Percentiles rank a stretch among this genome's conserved stretches.
Evolutionary conservation across 78 protist genomes (phyloP).

Genomic region (Pigoraptor vietnamica): DNA sequence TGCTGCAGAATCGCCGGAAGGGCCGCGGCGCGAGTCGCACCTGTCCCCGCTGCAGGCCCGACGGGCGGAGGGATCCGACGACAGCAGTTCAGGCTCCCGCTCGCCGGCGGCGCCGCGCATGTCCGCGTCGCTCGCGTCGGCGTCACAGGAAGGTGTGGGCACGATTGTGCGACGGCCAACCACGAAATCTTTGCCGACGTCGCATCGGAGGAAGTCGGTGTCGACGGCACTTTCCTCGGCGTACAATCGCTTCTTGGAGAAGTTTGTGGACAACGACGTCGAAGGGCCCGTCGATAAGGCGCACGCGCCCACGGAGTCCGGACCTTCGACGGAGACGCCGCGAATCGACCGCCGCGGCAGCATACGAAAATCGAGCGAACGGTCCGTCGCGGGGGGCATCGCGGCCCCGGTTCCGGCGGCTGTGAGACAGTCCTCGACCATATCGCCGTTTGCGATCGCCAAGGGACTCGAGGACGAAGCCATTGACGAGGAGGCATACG

Average conservation of each 20-base stretch:
- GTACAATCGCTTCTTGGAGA: neutral
- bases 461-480: neutral
- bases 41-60: no score
- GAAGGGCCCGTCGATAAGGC: neutral
- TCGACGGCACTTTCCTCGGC: neutral
- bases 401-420: neutral
- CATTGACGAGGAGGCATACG: neutral
- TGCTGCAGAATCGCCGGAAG: no score
- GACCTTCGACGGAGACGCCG: neutral
- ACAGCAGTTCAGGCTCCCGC: no score
- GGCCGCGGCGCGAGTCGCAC: no score
- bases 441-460: neutral
- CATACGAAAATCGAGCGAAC: neutral
- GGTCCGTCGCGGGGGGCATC: neutral
- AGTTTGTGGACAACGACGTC: neutral
- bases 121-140: no score
- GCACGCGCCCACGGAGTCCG: neutral
- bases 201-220: no score
- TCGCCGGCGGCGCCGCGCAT: no score
- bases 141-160: no score
- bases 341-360: neutral
- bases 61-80: no score
- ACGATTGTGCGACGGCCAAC: no score
- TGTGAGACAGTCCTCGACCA: neutral
- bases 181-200: no score